Base-by-base conservation (phyloP, 2,329 filamentous ascomycete species). In the Xylariaceae sp. region DNA sequence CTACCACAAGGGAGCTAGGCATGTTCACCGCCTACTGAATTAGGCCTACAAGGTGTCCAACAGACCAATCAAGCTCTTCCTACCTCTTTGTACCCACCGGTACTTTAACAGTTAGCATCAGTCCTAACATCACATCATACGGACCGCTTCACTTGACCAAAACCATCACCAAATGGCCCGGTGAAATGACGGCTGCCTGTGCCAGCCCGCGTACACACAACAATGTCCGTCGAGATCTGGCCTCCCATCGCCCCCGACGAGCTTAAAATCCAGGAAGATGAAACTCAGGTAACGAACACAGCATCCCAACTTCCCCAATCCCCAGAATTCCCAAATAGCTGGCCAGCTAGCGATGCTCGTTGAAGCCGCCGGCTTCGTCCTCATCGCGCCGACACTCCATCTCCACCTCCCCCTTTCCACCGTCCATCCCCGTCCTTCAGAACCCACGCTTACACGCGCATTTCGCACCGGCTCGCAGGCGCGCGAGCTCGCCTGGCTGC, bases 191-290 rank as follows among this genome's bases (percentile, higher is more conserved):
- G 62, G 67, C 57, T 68, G 67, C 65, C 67, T 69, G 43, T 52
- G 56, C 45, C 43, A 52, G 50, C 49, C 44, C 45, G 40, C 53
- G 23, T 29, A 18, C 23, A 40, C 32, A 40, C 59, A 64, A 70
- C 58, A 62, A 86, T 86, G 83, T 83, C 83, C 59, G 71, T 85
- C 63, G 80, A 79, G 62, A 79, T 85, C 74, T 86, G 82, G 82
- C 83, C 83, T 70, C 75, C 75, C 64, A 71, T 85, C 54, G 71
- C 80, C 50, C 75, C 77, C 2, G 74, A 72, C 26, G 77, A 82
- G 65, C 78, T 84, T 72, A 76, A 79, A 74, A 67, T 71, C 66
- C 78, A 78, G 62, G 72, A 78, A 62, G 77, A 78, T 63, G 75
- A 78, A 60, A 76, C 79, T 51, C 79, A 81, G 73, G 83, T 85